Evolutionary conservation across 495 filamentous ascomycete species (phyloP), one percentile per base, ranked within the genome.

Genomic region (Apodospora peruviana): DNA sequence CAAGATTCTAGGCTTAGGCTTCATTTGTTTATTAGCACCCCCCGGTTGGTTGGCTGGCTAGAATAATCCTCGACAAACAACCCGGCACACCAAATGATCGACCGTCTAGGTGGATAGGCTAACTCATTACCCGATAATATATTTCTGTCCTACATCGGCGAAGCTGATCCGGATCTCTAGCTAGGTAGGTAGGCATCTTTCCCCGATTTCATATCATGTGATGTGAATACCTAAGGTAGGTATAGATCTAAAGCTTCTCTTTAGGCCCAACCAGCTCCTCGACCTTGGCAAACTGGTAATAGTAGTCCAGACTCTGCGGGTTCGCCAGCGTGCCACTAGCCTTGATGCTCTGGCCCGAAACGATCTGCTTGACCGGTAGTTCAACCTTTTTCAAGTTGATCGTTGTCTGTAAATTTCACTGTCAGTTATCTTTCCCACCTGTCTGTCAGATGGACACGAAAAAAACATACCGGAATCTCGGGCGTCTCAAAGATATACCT

Each of bases 331-430:
- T 91, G 10, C 85, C 85, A 45, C 81, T 86, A 0, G 87, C 79
- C 69, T 86, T 86, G 64, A 93, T 80, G 47, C 68, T 76, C 51
- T 81, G 79, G 0, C 88, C 88, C 0, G 79, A 87, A 1, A 93
- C 82, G 47, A 91, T 90, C 66, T 88, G 85, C 71, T 90, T 93
- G 20, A 93, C 84, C 2, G 88, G 86, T 9, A 93, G 60, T 58
- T 93, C 88, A 18, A 93, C 87, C 64, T 93, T 93, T 61, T 91
- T 93, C 17, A 86, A 61, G 63, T 91, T 93, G 46, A 93, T 81
- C 5, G 88, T 91, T 1, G 81, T 86, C 84, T 88, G 54, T 17
- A 35, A 9, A 14, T n/a, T n/a, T n/a, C n/a, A 29, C 18, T n/a
- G 38, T 21, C 22, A 37, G 52, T 24, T 37, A 36, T 22, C 27